These are phyloP conservation scores for Diphasiastrum complanatum DNA, from an alignment of 83 land plant genomes.

Conservation along the genomic window DNA sequence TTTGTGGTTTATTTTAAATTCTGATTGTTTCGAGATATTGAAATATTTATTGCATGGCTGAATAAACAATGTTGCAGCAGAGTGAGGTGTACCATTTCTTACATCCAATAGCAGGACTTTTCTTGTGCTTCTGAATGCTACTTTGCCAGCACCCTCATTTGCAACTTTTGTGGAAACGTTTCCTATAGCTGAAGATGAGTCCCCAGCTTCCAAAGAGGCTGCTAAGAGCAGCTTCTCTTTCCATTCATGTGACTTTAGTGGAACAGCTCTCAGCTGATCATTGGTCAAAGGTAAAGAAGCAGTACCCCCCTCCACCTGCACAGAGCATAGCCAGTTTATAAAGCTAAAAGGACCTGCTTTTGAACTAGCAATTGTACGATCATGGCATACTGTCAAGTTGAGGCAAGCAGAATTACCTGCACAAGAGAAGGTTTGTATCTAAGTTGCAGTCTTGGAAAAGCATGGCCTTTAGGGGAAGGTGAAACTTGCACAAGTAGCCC, in stretches of 20 bases:
- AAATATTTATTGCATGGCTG: too few species aligned
- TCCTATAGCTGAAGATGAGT: too few species aligned
- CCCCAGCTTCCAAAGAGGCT: too few species aligned
- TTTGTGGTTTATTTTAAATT: too few species aligned
- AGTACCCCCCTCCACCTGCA: constrained; percentile 67
- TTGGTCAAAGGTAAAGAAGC: constrained; percentile 64
- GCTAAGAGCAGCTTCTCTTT: constrained; percentile 38
- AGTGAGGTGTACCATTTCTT: constrained; percentile 63
- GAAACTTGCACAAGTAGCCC: constrained; percentile 59
- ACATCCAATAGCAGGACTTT: constrained; percentile 56
- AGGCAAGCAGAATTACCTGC: constrained; percentile 43
- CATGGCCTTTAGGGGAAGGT: constrained; percentile 64
- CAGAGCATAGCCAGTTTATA: constrained; percentile 1
- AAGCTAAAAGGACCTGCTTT: background rate
- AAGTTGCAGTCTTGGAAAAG: constrained; percentile 71
- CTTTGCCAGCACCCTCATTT: background rate
- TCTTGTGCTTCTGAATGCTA: constrained; percentile 8
- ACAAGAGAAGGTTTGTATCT: constrained; percentile 84
- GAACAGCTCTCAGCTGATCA: constrained; percentile 58
- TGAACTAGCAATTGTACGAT: background rate
- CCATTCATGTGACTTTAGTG: constrained; percentile 69
- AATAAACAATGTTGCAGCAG: background rate
- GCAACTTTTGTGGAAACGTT: background rate
- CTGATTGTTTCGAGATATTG: too few species aligned
- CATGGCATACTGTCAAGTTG: too few species aligned